Evolutionary conservation across 179 eudicot genomes (phyloP), one percentile per base, ranked within the genome.

Genomic region (Beta macrorhiza): DNA sequence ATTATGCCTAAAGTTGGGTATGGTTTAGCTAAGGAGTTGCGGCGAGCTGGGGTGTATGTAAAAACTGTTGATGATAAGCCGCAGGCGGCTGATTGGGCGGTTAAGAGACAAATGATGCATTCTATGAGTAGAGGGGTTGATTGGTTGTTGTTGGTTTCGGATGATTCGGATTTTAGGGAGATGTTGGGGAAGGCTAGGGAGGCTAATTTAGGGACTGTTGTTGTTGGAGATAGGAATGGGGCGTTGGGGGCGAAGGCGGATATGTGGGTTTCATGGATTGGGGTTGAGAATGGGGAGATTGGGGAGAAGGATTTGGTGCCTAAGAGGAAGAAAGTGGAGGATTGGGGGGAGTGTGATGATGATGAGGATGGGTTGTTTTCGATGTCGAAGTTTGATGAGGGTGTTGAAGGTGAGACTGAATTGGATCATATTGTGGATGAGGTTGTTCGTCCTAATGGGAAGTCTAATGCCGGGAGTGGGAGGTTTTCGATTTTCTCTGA

Each of bases 21-120:
- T 64, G 97, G 98, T 4, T 79, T 95, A 51, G 99, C 87, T 1
- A 83, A 76, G 10, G 98, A 93, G 84, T 85, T 95, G 86, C 86
- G 91, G 86, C 85, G 99, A 1, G 99, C 99, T 15, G 99, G 99
- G 80, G 98, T 95, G 67, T 90, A 65, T 81, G 99, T 95, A 7
- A 93, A 91, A 89, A 95, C 98, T 6, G 99, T 95, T 76, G 93
- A 89, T 87, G 98, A 93, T 88, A 95, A 95, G 85, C 99, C 99
- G 0, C 99, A 95, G 74, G 97, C 99, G 37, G 99, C 99, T 0
- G 99, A 95, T 85, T 92, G 97, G 99, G 99, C 98, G 0, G 76
- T 95, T 87, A 95, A 92, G 84, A 92, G 88, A 86, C 95, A 91
- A 77, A 92, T 93, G 92, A 55, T 84, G 87, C 97, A 91, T 71